phyloP scores from a whole-genome alignment of 2,329 filamentous ascomycete genomes.

The Xylariaceae sp. region DNA sequence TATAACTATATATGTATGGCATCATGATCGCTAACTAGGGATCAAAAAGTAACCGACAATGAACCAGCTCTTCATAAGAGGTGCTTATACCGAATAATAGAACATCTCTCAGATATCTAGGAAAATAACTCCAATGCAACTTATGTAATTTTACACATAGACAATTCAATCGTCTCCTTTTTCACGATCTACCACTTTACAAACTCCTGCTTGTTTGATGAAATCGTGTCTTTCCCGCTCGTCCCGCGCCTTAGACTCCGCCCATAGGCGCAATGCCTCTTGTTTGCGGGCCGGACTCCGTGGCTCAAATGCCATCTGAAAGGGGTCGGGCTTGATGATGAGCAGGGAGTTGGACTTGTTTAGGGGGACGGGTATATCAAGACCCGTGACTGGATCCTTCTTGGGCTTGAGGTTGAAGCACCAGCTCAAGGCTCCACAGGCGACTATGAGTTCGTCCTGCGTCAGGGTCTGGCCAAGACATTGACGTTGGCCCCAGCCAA shows the following conservation, averaged over 20 bases:
- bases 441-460: conserved; percentile 44
- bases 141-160: background rate
- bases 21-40: too few species aligned
- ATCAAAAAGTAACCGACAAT: too few species aligned
- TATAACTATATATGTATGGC: too few species aligned
- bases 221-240: conserved; percentile 28
- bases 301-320: conserved; percentile 50
- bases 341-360: conserved; percentile 50
- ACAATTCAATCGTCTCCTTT: too few species aligned
- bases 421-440: conserved; percentile 45
- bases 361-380: conserved; percentile 39
- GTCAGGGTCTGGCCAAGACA: conserved; percentile 35
- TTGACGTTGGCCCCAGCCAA: conserved; percentile 49
- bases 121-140: background rate
- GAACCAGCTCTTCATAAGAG: too few species aligned
- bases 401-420: conserved; percentile 40
- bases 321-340: conserved; percentile 53
- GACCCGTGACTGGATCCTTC: conserved; percentile 37
- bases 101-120: too few species aligned
- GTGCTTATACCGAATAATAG: too few species aligned
- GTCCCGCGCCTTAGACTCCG: conserved; percentile 30
- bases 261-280: conserved; percentile 37
- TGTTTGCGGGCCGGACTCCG: conserved; percentile 38
- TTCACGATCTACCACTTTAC: background rate
- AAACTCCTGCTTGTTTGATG: conserved; percentile 9